A percentile compares a stretch with the other conserved stretches of the same genome.
These are phyloP conservation scores for Ilex paraguariensis DNA, from an alignment of 305 asterid species.

Conservation along the genomic window DNA sequence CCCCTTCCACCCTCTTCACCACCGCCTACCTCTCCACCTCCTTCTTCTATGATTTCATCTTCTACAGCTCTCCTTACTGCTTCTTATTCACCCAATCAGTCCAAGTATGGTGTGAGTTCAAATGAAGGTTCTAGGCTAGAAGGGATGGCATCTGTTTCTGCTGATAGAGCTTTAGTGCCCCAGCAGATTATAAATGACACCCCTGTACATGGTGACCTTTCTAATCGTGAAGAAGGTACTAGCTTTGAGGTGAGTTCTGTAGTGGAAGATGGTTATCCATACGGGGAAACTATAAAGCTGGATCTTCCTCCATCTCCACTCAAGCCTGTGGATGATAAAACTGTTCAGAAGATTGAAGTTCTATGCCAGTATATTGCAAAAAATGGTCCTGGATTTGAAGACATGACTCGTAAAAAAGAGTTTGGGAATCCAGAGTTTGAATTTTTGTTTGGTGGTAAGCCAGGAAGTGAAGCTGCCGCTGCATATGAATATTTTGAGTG, in stretches of 20 bases:
- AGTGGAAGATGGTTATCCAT: not conserved
- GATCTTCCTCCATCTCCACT: conserved; percentile 30
- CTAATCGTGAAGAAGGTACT: conserved; percentile 9
- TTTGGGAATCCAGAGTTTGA: conserved; percentile 3
- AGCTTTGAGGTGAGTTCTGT: conserved; percentile 14
- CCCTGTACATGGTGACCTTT: conserved; percentile 20
- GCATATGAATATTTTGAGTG: not conserved
- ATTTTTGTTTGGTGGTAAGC: conserved; percentile 1
- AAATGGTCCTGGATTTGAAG: conserved; percentile 32
- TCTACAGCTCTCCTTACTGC: conserved; percentile 4
- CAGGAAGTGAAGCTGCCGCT: conserved; percentile 1
- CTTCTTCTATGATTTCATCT: conserved; percentile 1
- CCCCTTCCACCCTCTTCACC: conserved; percentile 51
- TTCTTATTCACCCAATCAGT: conserved; percentile 4
- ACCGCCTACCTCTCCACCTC: conserved; percentile 25
- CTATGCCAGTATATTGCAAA: conserved; percentile 32
- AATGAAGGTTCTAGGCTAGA: not conserved
- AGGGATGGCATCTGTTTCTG: conserved; percentile 4
- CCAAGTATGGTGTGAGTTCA: conserved; percentile 6
- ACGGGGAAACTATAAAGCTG: conserved; percentile 20
- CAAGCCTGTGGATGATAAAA: conserved; percentile 30
- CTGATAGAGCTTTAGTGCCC: conserved; percentile 6
- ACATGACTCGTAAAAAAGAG: conserved; percentile 5
- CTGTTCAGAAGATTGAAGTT: conserved; percentile 23
- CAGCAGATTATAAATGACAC: conserved; percentile 6